A percentile compares a stretch with the other conserved stretches of the same genome.
phyloP scores from a whole-genome alignment of 805 yeast genomes.

The Zygosaccharomyces siamensis region DNA sequence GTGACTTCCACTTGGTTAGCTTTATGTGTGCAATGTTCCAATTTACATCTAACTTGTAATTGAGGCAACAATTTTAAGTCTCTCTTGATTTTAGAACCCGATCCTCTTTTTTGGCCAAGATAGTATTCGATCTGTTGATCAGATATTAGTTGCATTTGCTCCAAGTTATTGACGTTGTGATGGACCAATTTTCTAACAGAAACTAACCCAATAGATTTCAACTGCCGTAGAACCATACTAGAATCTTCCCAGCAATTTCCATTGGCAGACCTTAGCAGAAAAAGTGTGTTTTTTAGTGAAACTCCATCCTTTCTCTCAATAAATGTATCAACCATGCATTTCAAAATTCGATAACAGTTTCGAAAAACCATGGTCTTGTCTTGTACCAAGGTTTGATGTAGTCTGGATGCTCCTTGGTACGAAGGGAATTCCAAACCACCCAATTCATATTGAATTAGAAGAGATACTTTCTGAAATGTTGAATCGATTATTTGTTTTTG shows the following conservation, averaged over 20 bases:
- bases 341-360: slow-evolving; percentile 40
- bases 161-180: slow-evolving; percentile 34
- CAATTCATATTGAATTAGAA: slow-evolving; percentile 46
- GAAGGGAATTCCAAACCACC: slow-evolving; percentile 47
- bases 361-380: slow-evolving; percentile 44
- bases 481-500: slow-evolving; percentile 25
- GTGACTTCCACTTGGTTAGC: slow-evolving; percentile 9
- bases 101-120: slow-evolving; percentile 40
- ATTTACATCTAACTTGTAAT: slow-evolving; percentile 25
- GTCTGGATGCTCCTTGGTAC: slow-evolving; percentile 39
- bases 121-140: slow-evolving; percentile 39
- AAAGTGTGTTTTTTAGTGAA: slow-evolving; percentile 39
- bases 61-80: slow-evolving; percentile 38
- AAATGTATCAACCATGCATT: slow-evolving; percentile 43
- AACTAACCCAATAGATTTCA: slow-evolving; percentile 44
- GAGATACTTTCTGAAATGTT: slow-evolving; percentile 37
- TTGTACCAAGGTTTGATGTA: slow-evolving; percentile 38
- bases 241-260: slow-evolving; percentile 51
- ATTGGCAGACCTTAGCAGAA: slow-evolving; percentile 38
- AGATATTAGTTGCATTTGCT: slow-evolving; percentile 31
- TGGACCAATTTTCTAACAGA: slow-evolving; percentile 38
- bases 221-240: slow-evolving; percentile 42
- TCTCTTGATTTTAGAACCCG: slow-evolving; percentile 36
- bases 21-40: slow-evolving; percentile 12
- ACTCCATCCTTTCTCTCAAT: slow-evolving; percentile 39